phyloP scores from a whole-genome alignment of 73 alveolate species.

The Tetrahymena thermophila region DNA sequence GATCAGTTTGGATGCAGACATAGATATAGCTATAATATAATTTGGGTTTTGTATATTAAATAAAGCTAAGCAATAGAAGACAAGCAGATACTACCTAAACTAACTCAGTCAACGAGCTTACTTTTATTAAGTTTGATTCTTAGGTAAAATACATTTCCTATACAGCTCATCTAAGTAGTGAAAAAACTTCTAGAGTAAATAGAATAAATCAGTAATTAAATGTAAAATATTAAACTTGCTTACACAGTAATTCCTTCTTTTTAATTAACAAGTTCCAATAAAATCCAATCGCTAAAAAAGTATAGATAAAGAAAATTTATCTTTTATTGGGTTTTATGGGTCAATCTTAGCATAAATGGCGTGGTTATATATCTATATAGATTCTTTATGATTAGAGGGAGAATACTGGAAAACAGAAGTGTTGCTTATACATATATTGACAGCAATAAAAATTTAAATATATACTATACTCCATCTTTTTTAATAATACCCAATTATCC shows the following conservation, averaged over 20 bases:
- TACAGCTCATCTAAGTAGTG: not conserved
- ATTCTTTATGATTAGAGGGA: too few species aligned
- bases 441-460: too few species aligned
- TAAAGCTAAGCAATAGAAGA: not conserved
- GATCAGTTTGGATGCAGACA: not conserved
- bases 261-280: not conserved
- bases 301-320: too few species aligned
- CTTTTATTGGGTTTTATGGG: too few species aligned
- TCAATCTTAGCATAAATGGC: too few species aligned
- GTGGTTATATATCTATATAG: too few species aligned
- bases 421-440: too few species aligned
- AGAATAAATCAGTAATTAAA: not conserved
- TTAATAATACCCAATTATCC: too few species aligned
- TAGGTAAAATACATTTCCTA: not conserved
- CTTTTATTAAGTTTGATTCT: not conserved
- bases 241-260: not conserved
- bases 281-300: too few species aligned
- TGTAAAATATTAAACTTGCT: not conserved
- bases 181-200: not conserved
- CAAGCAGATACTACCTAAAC: not conserved
- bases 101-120: not conserved
- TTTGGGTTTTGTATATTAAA: not conserved
- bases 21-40: not conserved
- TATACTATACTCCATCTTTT: too few species aligned
- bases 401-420: too few species aligned